Evolutionary conservation across 1,284 basidiomycete species (phyloP).

Genomic region (Apiotrichum veenhuisii): DNA sequence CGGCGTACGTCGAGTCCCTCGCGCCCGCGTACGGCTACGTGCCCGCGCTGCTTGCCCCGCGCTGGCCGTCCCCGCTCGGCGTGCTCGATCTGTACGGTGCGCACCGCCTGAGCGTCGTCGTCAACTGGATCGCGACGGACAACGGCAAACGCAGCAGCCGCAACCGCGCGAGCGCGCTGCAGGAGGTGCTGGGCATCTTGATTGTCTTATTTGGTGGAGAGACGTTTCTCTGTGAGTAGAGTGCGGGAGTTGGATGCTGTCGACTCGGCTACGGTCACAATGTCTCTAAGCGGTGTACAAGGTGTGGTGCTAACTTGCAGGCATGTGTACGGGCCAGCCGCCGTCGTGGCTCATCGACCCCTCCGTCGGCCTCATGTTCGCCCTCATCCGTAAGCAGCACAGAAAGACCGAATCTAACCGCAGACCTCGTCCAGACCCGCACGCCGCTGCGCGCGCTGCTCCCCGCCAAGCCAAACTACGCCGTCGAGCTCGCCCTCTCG

Average conservation of each 20-base stretch:
- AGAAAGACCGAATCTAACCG: neutral
- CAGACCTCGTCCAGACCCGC: conserved; percentile 43
- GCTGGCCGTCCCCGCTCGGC: conserved; percentile 33
- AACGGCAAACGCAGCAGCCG: conserved; percentile 6
- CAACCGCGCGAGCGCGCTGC: conserved; percentile 29
- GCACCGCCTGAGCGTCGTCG: conserved; percentile 37
- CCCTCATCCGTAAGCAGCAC: conserved; percentile 29
- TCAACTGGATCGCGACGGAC: conserved; percentile 39
- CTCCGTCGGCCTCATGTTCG: conserved; percentile 38
- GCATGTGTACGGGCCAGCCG: conserved; percentile 37
- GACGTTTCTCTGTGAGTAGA: conserved; percentile 44
- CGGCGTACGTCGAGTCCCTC: conserved; percentile 6
- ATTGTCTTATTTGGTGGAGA: conserved; percentile 48
- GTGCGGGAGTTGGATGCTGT: neutral
- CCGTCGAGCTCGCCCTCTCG: conserved; percentile 35
- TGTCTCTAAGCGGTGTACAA: neutral
- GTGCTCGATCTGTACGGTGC: conserved; percentile 44
- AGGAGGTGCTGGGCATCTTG: conserved; percentile 44
- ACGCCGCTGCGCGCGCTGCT: conserved; percentile 36
- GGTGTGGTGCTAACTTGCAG: conserved; percentile 15
- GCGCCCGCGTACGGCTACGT: conserved; percentile 19
- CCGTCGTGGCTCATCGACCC: conserved; percentile 46
- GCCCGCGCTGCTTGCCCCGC: conserved; percentile 26
- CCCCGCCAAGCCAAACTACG: conserved; percentile 31
- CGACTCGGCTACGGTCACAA: neutral